These are phyloP conservation scores for Boletellus sp. DNA, from an alignment of 768 basidiomycete genomes.

Conservation along the genomic window DNA sequence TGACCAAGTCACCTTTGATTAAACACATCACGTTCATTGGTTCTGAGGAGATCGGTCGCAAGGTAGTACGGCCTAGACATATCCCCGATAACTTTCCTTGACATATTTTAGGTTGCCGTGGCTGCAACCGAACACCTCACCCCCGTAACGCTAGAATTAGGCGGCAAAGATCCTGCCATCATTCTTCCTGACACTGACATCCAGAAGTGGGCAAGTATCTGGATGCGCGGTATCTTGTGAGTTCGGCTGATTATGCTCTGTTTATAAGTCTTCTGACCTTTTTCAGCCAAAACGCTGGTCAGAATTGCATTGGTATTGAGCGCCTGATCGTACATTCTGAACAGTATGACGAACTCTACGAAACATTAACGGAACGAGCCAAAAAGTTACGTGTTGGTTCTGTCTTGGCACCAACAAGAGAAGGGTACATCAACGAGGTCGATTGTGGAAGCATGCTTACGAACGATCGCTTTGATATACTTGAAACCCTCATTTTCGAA, in stretches of 20 bases:
- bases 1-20: conserved; percentile 76
- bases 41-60: conserved; percentile 72
- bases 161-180: conserved; percentile 92
- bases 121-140: conserved; percentile 86
- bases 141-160: conserved; percentile 90
- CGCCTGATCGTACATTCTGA: conserved; percentile 79
- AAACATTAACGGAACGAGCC: conserved; percentile 60
- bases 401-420: conserved; percentile 60
- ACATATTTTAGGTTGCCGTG: conserved; percentile 58
- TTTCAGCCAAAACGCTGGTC: conserved; percentile 82
- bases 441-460: conserved; percentile 91
- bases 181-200: conserved; percentile 85
- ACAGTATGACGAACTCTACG: conserved; percentile 74
- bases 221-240: conserved; percentile 92
- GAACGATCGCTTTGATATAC: conserved; percentile 60
- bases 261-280: not conserved
- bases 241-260: conserved; percentile 28
- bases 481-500: conserved; percentile 65
- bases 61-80: conserved; percentile 39
- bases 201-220: conserved; percentile 71
- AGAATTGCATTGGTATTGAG: conserved; percentile 98
- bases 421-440: conserved; percentile 67
- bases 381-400: conserved; percentile 73
- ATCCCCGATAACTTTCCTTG: not conserved
- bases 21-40: conserved; percentile 96